Conservation (phyloP, 257 asterid genomes). For the Ocimum tenuiflorum region DNA sequence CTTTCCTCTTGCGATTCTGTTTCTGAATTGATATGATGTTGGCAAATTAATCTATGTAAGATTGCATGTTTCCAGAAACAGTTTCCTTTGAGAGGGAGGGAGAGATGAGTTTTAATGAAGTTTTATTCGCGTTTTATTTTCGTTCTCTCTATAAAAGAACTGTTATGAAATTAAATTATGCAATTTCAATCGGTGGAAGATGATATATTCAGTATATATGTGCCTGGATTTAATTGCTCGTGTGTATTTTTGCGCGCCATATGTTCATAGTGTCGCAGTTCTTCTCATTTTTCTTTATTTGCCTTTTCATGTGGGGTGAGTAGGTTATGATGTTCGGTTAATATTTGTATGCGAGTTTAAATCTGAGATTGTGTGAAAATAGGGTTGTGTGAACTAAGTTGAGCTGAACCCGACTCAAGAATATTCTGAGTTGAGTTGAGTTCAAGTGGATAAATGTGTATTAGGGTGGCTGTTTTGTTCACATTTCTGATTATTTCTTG, state of each 20-base stretch:
- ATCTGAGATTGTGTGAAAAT: background rate
- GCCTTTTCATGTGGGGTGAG: background rate
- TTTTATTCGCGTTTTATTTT: background rate
- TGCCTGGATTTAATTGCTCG: background rate
- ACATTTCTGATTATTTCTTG: slow-evolving; percentile 2
- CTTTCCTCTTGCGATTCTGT: background rate
- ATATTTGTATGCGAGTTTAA: background rate
- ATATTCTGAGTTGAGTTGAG: background rate
- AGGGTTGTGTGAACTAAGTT: background rate
- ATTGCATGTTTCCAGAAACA: no score
- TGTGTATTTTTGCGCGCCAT: no score
- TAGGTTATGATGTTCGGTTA: background rate
- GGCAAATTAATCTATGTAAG: background rate
- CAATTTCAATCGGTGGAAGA: background rate
- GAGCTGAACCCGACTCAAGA: background rate
- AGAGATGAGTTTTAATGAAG: background rate
- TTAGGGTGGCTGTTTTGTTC: background rate
- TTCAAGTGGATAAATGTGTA: background rate
- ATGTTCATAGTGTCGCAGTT: background rate
- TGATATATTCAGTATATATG: background rate
- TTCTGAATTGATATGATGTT: background rate
- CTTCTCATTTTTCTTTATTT: background rate
- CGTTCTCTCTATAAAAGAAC: no score
- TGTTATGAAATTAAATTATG: no score
- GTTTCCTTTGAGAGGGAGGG: background rate